Evolutionary conservation across 2,329 filamentous ascomycete species (phyloP), one percentile per base, ranked within the genome.

Genomic region (Botrytis byssoidea): DNA sequence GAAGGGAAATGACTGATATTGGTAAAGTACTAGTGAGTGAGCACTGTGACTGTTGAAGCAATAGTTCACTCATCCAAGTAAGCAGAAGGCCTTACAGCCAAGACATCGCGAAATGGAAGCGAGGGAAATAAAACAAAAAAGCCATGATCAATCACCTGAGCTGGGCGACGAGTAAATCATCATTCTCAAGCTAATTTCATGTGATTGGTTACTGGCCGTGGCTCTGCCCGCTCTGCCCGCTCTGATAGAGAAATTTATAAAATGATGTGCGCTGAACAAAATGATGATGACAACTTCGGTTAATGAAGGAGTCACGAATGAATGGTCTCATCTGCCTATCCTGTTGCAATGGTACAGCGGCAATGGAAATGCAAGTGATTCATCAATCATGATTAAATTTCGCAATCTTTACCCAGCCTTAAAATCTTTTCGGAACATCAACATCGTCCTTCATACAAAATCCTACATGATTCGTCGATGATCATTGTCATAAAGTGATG

Each of bases 91-190:
- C 35, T 14, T 55, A 55, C 25, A 55, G 65, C 35, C 20, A 69
- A 57, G 66, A 57, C 48, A 37, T 42, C n/a, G n/a, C 48, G 29
- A 69, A 32, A 69, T 63, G 18, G 25, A 12, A 57, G 66, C 66
- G 25, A 68, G 48, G 48, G 48, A 68, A 37, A 55, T 55, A 12
- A 55, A 42, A 51, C 35, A 32, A 42, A 63, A 37, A 59, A 42
- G 57, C 37, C 37, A 59, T 57, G 29, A 57, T 69, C 59, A 64
- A 71, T 71, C 69, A 65, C 35, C 59, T 71, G 69, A 71, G 57
- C 69, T 71, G 69, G 59, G 32, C 44, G 32, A 64, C 44, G 59
- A 71, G 32, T 55, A 48, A 71, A 64, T 55, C 55, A 29, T 71
- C 32, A 65, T 71, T 48, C 69, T 42, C 32, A 40, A 61, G 29